Evolutionary conservation across 2,329 filamentous ascomycete species (phyloP), one percentile per base, ranked within the genome.

Genomic region (Ophiocordyceps sinensis): DNA sequence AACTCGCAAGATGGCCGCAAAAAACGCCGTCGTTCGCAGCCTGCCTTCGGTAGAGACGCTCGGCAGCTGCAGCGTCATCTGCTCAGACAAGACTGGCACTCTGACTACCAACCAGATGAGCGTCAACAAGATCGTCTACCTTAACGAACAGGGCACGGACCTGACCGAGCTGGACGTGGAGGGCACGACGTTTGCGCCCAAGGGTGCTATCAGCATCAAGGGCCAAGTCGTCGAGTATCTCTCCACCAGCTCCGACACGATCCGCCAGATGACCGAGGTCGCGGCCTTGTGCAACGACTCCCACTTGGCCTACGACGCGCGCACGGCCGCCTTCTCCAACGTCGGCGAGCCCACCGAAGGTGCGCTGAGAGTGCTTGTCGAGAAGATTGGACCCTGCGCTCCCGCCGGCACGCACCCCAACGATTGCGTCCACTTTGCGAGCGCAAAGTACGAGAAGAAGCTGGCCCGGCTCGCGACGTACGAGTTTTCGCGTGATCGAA

Each of bases 21-120:
- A 94, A 71, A 96, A 96, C 56, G 91, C 91, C 8, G 88, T 98
- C 31, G 93, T 98, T 44, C 79, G 93, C 62, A 95, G 87, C 58
- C 68, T 98, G 52, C 91, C 91, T 17, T 98, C 91, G 2, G 91
- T 98, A 40, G 91, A 98, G 65, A 98, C 91, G 12, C 73, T 98
- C 41, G 91, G 91, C 58, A 98, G 91, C 73, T 98, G 91, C 75
- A 98, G 91, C 56, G 88, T 98, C 43, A 95, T 98, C 59, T 98
- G 93, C 70, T 98, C 93, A 4, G 91, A 98, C 71, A 98, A 98
- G 72, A 98, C 91, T 5, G 93, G 91, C 51, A 98, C 91, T 38
- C 67, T 98, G 58, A 98, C 91, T 11, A 98, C 91, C 34, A 98
- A 98, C 66, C 88, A 96, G 65, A 98, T 98, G 91, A 96, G 91